These are phyloP conservation scores for Tephrocybe sp. DNA, from an alignment of 768 basidiomycete species.

Conservation along the genomic window DNA sequence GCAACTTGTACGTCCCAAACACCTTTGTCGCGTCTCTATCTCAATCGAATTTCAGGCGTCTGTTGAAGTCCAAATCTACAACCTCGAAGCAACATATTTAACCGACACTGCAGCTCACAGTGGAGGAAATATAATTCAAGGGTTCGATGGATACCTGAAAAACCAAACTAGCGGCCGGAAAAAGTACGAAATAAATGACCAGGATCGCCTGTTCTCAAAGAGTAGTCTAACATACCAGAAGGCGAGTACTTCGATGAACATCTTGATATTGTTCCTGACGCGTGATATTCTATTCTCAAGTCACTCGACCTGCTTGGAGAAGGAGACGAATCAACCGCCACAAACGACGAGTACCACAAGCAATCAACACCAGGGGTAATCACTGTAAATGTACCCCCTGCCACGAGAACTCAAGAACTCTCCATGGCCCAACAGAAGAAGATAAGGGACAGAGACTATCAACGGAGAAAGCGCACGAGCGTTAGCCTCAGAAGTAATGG, in stretches of 20 bases:
- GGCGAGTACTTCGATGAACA: conserved; percentile 35
- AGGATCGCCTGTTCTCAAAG: conserved; percentile 79
- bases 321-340: conserved; percentile 53
- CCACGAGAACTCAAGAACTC: conserved; percentile 64
- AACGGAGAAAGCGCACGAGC: conserved; percentile 72
- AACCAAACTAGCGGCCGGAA: conserved; percentile 66
- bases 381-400: conserved; percentile 77
- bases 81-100: conserved; percentile 72
- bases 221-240: conserved; percentile 79
- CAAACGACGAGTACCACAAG: conserved; percentile 66
- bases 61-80: conserved; percentile 77
- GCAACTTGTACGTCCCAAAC: conserved; percentile 56
- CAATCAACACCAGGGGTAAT: conserved; percentile 72
- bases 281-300: conserved; percentile 33
- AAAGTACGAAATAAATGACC: conserved; percentile 74
- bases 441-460: conserved; percentile 77
- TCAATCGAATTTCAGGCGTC: conserved; percentile 52
- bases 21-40: neutral
- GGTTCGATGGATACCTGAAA: conserved; percentile 86
- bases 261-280: conserved; percentile 7
- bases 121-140: conserved; percentile 86
- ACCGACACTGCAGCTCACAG: conserved; percentile 74
- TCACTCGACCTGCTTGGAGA: conserved; percentile 77
- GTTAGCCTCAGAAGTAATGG: conserved; percentile 63
- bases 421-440: conserved; percentile 76